Conservation (phyloP, 1,284 basidiomycete genomes). For the Paramarasmius palmivorus region DNA sequence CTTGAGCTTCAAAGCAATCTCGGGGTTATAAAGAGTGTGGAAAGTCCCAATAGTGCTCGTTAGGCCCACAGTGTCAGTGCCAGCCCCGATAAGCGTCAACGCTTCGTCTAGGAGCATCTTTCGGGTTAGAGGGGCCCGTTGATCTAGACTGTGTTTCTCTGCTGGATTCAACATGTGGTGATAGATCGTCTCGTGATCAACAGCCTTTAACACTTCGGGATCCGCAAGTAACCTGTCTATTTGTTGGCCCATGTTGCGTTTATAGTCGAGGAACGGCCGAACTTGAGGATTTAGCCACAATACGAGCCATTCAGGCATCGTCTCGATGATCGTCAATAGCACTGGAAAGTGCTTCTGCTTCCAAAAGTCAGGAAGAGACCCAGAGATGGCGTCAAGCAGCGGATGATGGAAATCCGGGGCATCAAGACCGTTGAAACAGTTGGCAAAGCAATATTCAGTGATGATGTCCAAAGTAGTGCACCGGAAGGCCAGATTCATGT, state of each 20-base stretch:
- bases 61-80: conserved; percentile 13
- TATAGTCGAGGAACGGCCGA: not conserved
- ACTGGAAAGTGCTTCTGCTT: not conserved
- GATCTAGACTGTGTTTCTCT: not conserved
- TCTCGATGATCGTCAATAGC: too few relatives aligned
- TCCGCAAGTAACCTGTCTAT: conserved; percentile 13
- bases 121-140: not conserved
- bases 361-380: conserved; percentile 37
- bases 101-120: conserved; percentile 15
- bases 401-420: not conserved
- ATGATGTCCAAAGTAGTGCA: conserved; percentile 1
- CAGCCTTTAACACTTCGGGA: conserved; percentile 1
- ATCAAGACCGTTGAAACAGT: not conserved
- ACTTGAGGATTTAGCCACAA: not conserved
- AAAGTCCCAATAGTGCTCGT: conserved; percentile 11
- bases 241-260: not conserved
- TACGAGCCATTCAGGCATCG: not conserved
- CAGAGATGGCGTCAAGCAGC: conserved; percentile 5
- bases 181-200: conserved; percentile 17
- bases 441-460: not conserved
- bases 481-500: not conserved
- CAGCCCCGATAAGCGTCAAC: conserved; percentile 11
- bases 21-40: conserved; percentile 13
- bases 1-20: conserved; percentile 6
- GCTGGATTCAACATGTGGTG: conserved; percentile 16